phyloP scores from a whole-genome alignment of 441 rosid genomes.

The Oxalis stricta region DNA sequence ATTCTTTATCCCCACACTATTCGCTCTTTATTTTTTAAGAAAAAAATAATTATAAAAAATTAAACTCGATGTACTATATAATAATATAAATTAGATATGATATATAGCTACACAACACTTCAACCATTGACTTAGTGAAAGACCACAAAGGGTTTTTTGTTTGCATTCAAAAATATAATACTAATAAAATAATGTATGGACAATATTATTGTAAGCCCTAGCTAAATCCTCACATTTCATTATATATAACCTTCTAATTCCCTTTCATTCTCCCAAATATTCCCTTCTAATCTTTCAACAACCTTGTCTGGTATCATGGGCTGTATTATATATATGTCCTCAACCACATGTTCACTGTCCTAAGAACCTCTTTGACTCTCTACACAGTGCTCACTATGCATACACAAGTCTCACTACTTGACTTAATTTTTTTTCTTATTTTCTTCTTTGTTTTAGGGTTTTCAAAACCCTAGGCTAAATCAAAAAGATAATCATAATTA shows the following conservation, averaged over 20 bases:
- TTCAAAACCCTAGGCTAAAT: constrained; percentile 30
- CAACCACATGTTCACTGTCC: constrained; percentile 24
- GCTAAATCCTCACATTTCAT: constrained; percentile 23
- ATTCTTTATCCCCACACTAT: no score
- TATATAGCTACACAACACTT: no score
- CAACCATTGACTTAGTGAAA: constrained; percentile 19
- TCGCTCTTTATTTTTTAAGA: no score
- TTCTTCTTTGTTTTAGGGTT: constrained; percentile 7
- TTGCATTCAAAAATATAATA: constrained; percentile 22
- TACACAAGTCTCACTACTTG: no score
- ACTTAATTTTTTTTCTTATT: no score
- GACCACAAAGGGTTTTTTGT: constrained; percentile 34
- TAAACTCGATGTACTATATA: no score
- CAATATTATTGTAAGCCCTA: constrained; percentile 32
- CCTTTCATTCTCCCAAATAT: constrained; percentile 55
- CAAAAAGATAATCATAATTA: constrained; percentile 12
- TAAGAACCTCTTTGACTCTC: constrained; percentile 7
- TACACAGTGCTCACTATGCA: neutral
- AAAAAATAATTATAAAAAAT: no score
- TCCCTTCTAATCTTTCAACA: constrained; percentile 29
- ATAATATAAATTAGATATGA: no score
- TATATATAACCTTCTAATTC: constrained; percentile 55
- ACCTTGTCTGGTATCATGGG: constrained; percentile 15
- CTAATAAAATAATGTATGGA: no score
- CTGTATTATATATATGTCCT: constrained; percentile 14